A percentile compares a stretch with the other conserved stretches of the same genome.
These are phyloP conservation scores for Lachnellula occidentalis DNA, from an alignment of 2,329 filamentous ascomycete species.

Conservation along the genomic window DNA sequence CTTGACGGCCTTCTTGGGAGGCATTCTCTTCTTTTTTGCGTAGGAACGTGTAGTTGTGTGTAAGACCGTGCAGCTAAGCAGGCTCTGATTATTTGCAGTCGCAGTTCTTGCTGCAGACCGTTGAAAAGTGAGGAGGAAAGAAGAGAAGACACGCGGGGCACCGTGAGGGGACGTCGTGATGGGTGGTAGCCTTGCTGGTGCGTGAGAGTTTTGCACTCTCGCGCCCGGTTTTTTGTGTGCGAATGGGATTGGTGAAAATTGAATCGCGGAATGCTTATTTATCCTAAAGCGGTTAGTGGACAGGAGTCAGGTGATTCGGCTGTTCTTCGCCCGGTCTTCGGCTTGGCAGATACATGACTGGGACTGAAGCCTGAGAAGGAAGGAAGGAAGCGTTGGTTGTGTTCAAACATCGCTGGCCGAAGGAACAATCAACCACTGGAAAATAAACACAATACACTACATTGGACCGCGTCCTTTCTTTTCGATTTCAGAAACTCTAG, in stretches of 20 bases:
- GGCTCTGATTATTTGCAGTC: constrained; percentile 29
- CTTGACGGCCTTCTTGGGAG: constrained; percentile 86
- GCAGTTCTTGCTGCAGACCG: constrained; percentile 45
- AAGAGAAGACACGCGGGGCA: constrained; percentile 41
- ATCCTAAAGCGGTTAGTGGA: too few relatives aligned
- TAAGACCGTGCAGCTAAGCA: constrained; percentile 35
- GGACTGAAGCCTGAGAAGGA: too few relatives aligned
- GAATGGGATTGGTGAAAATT: constrained; percentile 10
- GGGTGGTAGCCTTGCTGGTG: constrained; percentile 24
- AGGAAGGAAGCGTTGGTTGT: too few relatives aligned
- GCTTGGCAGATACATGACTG: too few relatives aligned
- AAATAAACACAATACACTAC: not conserved
- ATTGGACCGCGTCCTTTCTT: not conserved
- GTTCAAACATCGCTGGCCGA: too few relatives aligned
- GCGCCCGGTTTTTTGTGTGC: constrained; percentile 17
- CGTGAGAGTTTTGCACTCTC: constrained; percentile 12
- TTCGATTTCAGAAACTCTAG: not conserved
- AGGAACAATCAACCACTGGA: not conserved
- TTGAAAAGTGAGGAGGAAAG: constrained; percentile 46
- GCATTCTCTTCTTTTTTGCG: constrained; percentile 62
- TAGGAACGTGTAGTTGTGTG: constrained; percentile 49
- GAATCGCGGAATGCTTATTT: too few relatives aligned
- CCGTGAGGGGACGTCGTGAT: constrained; percentile 28
- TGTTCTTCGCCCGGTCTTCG: too few relatives aligned
- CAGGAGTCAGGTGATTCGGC: too few relatives aligned